These are phyloP conservation scores for Paxillus ammoniavirescens DNA, from an alignment of 768 basidiomycete species.

Conservation along the genomic window DNA sequence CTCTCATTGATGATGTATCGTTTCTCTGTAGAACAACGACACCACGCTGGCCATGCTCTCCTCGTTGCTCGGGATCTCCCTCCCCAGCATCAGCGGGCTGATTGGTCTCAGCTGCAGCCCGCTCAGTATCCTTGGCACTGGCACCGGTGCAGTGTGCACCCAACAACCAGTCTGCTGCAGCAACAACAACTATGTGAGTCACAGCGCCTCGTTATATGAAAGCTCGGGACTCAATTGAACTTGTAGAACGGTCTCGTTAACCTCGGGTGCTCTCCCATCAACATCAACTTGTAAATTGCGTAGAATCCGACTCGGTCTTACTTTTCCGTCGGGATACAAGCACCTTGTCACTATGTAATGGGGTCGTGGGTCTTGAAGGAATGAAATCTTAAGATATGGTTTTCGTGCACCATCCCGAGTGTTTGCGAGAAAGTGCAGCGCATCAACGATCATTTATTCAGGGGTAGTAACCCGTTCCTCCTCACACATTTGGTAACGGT, in stretches of 20 bases:
- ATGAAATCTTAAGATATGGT: too few relatives aligned
- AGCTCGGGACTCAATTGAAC: not conserved
- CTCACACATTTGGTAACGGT: too few relatives aligned
- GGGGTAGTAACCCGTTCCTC: too few relatives aligned
- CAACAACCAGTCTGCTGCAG: conserved; percentile 42
- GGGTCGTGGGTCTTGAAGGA: too few relatives aligned
- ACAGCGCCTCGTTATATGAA: too few relatives aligned
- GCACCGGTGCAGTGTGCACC: conserved; percentile 3
- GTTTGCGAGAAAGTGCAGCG: too few relatives aligned
- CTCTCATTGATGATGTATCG: not conserved
- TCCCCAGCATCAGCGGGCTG: not conserved
- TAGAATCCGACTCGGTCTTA: too few relatives aligned
- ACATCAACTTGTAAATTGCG: not conserved
- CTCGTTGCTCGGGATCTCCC: not conserved
- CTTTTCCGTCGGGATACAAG: too few relatives aligned
- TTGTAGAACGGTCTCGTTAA: not conserved
- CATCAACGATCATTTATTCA: too few relatives aligned
- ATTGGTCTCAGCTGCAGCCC: conserved; percentile 10
- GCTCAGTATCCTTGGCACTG: conserved; percentile 13
- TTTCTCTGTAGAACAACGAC: not conserved
- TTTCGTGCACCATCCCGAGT: too few relatives aligned
- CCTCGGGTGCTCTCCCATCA: too few relatives aligned
- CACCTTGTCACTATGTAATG: too few relatives aligned
- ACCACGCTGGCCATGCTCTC: not conserved
- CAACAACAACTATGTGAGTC: conserved; percentile 43